Conservation (phyloP, 768 basidiomycete species). For the Mycena galopus region DNA sequence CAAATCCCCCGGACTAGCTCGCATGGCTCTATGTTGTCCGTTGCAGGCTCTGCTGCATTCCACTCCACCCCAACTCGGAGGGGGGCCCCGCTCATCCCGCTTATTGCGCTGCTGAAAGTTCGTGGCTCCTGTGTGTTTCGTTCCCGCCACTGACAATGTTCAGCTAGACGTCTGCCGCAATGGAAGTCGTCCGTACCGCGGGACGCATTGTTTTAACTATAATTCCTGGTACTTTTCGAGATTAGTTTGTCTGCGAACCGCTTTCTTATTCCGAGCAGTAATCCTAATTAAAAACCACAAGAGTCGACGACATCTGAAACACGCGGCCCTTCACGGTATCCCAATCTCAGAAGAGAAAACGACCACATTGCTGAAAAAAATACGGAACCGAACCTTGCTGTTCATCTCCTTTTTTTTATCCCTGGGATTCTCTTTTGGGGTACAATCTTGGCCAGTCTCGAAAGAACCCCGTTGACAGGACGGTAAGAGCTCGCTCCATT, state of each 20-base stretch:
- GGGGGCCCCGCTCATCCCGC: conserved; percentile 58
- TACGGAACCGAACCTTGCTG: conserved; percentile 63
- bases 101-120: conserved; percentile 75
- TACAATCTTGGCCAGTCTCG: conserved; percentile 79
- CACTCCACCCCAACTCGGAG: conserved; percentile 55
- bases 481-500: conserved; percentile 56
- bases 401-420: conserved; percentile 70
- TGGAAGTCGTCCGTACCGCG: conserved; percentile 78
- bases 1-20: conserved; percentile 34
- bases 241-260: not conserved
- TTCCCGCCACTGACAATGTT: conserved; percentile 7
- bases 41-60: conserved; percentile 44
- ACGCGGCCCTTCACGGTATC: conserved; percentile 63
- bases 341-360: conserved; percentile 68
- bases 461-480: conserved; percentile 88
- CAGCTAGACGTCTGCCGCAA: conserved; percentile 77
- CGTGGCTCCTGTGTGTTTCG: not conserved
- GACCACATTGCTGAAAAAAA: conserved; percentile 58
- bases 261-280: conserved; percentile 41
- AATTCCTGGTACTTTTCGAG: conserved; percentile 58
- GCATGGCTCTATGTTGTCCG: conserved; percentile 2
- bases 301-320: conserved; percentile 63
- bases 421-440: conserved; percentile 75
- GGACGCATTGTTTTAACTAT: conserved; percentile 82
- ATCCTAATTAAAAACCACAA: conserved; percentile 71